Percentiles rank a stretch among this genome's conserved stretches.
These are phyloP conservation scores for Zygotorulaspora sp. DNA, from an alignment of 805 yeast species.

Conservation along the genomic window DNA sequence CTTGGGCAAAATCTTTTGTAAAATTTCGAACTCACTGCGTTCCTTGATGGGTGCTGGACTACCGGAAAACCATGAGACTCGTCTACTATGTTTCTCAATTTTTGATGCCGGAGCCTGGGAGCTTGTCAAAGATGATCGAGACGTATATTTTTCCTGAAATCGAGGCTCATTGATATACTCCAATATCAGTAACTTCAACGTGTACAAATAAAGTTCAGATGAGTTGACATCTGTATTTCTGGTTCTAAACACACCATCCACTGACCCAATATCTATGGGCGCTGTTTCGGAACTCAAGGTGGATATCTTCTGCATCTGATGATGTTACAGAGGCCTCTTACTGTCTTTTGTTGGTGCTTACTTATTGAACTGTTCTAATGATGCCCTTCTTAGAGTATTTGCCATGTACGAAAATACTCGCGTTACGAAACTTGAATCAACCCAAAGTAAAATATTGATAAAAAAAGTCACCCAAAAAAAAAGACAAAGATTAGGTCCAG, in stretches of 20 bases:
- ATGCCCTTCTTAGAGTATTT: not conserved
- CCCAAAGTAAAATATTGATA: not conserved
- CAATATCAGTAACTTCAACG: constrained; percentile 51
- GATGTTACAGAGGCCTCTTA: too few species aligned
- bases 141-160: constrained; percentile 37
- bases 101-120: constrained; percentile 1
- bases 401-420: not conserved
- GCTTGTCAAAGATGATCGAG: constrained; percentile 4
- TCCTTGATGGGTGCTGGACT: constrained; percentile 4
- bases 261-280: constrained; percentile 8
- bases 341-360: too few species aligned
- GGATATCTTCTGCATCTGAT: constrained; percentile 17
- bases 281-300: constrained; percentile 12
- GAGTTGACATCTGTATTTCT: constrained; percentile 6
- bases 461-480: not conserved
- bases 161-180: constrained; percentile 64
- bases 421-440: constrained; percentile 3
- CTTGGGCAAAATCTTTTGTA: constrained; percentile 35
- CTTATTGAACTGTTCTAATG: not conserved
- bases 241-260: constrained; percentile 11
- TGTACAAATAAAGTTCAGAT: constrained; percentile 44
- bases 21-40: constrained; percentile 32
- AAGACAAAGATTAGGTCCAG: not conserved
- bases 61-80: constrained; percentile 14
- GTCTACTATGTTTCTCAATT: constrained; percentile 9